Base-by-base conservation (phyloP, 2,329 filamentous ascomycete genomes). In the Chaetomiaceae sp. region DNA sequence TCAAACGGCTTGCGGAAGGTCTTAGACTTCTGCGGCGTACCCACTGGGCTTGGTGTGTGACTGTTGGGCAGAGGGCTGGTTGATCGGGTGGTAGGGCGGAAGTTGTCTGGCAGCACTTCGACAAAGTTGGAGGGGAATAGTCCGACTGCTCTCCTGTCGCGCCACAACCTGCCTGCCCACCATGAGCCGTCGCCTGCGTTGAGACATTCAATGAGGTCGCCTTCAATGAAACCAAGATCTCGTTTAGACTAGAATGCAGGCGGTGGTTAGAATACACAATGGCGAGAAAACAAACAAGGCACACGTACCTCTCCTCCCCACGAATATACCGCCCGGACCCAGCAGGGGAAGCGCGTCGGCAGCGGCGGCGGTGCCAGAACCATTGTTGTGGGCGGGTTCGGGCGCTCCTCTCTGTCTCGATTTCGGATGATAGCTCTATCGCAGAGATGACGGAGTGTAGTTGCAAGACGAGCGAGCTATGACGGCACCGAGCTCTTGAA, bases 111-210 rank as follows among this genome's bases (percentile, higher is more conserved):
- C 29, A 99, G 79, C 5, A 99, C 80, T 67, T 95, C 83, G 66
- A 99, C 94, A 66, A 99, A 99, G 73, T 99, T 99, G 65, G 91
- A 96, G 0, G 94, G 94, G 66, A 99, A 99, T 18, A 94, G 77
- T 49, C 94, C 94, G 64, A 96, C 86, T 65, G 92, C 90, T 65
- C 91, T 84, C 69, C 88, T 86, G 72, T 99, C 94, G 62, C 94
- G 84, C 66, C 86, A 89, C 66, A 99, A 73, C 58, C 92, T 84
- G 43, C 94, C 94, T 73, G 91, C 96, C 94, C 94, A 99, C 94
- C 94, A 99, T 42, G 89, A 91, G 48, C 94, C 94, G 73, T 99
- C 94, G 58, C 94, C 94, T 18, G 94, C 94, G 69, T 99, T 99
- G 48, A 99, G 78, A 66, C 92, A 96, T 80, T 99, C 94, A 69